phyloP scores from a whole-genome alignment of 805 yeast species.

The Teunomyces panamensis region DNA sequence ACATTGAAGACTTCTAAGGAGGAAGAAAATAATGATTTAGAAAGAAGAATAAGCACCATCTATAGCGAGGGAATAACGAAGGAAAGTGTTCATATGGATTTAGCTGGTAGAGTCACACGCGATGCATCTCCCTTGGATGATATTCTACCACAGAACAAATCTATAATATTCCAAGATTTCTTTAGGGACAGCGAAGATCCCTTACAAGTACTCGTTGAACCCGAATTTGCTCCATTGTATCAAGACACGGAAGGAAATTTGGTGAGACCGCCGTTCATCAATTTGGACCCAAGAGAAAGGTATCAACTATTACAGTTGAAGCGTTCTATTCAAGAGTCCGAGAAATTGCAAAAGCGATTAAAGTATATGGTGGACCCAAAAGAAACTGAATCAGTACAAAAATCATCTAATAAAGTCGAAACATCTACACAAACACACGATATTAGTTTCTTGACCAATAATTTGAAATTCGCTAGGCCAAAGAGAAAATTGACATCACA shows the following conservation, averaged over 20 bases:
- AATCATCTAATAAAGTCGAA: conserved; percentile 30
- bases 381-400: conserved; percentile 24
- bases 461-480: conserved; percentile 23
- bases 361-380: conserved; percentile 41
- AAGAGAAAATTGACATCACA: conserved; percentile 13
- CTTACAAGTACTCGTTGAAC: conserved; percentile 18
- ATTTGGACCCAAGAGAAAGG: conserved; percentile 42
- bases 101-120: not conserved
- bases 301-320: conserved; percentile 41
- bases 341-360: conserved; percentile 28
- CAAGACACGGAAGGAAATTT: conserved; percentile 36
- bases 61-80: conserved; percentile 13
- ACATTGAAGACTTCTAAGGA: conserved; percentile 16
- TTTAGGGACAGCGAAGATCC: not conserved
- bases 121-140: conserved; percentile 6
- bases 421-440: conserved; percentile 42
- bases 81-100: conserved; percentile 8
- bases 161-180: not conserved
- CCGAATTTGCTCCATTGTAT: conserved; percentile 34
- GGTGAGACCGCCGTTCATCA: conserved; percentile 44
- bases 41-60: conserved; percentile 24
- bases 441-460: conserved; percentile 23
- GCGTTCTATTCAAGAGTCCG: conserved; percentile 34
- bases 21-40: conserved; percentile 25
- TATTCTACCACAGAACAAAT: not conserved